Percentiles rank a stretch among this genome's conserved stretches.
phyloP scores from a whole-genome alignment of 1,139 yeast genomes.

The Yamadazyma dendronema region DNA sequence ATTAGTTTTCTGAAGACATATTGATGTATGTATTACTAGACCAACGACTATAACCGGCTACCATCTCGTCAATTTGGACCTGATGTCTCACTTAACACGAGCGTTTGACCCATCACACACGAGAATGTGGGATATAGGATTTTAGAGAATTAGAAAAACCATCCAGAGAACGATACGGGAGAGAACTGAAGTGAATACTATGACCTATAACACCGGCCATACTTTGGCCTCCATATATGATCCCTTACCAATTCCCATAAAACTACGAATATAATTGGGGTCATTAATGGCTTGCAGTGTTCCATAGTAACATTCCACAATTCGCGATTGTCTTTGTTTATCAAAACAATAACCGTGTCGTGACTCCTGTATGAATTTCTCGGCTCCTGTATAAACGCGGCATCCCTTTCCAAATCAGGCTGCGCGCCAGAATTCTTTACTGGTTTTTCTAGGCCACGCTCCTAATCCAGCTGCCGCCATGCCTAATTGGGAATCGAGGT shows the following conservation, averaged over 20 bases:
- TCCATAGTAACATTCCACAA: too few species aligned
- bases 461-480: slow-evolving; percentile 3
- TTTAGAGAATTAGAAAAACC: too few species aligned
- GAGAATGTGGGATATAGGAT: too few species aligned
- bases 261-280: too few species aligned
- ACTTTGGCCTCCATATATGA: too few species aligned
- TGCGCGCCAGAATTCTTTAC: neutral
- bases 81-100: too few species aligned
- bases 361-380: neutral
- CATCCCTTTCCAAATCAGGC: neutral
- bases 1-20: slow-evolving; percentile 1
- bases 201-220: too few species aligned
- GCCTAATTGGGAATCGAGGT: slow-evolving; percentile 2
- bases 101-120: too few species aligned
- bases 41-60: slow-evolving; percentile 1
- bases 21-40: slow-evolving; percentile 7
- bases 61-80: neutral
- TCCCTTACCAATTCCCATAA: too few species aligned
- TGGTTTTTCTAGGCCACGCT: slow-evolving; percentile 1
- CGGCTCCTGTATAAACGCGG: neutral
- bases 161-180: too few species aligned
- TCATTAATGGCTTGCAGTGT: neutral
- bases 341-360: neutral
- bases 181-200: too few species aligned
- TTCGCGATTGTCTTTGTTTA: neutral